These are phyloP conservation scores for Carex cristatella DNA, from an alignment of 176 grass and related monocot species.

Conservation along the genomic window DNA sequence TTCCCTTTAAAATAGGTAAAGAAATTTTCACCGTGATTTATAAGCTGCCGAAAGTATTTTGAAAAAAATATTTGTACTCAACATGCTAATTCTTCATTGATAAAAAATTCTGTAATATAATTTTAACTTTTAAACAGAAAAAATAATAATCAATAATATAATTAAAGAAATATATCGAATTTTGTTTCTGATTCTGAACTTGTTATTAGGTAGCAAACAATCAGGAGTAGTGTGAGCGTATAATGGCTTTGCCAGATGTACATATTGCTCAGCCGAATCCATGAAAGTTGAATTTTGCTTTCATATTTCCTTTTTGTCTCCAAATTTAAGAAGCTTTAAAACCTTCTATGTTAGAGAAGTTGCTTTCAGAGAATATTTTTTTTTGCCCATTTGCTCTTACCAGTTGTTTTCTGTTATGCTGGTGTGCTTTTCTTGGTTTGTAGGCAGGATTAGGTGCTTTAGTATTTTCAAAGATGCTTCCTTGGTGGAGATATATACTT, in stretches of 20 bases:
- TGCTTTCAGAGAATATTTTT: slow-evolving; percentile 10
- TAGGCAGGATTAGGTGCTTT: neutral
- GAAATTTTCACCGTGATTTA: too few species aligned
- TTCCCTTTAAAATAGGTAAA: too few species aligned
- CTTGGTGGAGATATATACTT: neutral
- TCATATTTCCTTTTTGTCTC: neutral
- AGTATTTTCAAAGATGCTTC: slow-evolving; percentile 10
- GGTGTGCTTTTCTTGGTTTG: neutral
- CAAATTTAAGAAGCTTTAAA: neutral
- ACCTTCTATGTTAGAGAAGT: neutral
- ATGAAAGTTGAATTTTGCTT: slow-evolving; percentile 7
- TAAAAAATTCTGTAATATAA: too few species aligned
- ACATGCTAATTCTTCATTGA: too few species aligned
- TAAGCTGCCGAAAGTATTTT: too few species aligned
- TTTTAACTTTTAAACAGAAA: too few species aligned
- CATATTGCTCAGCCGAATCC: slow-evolving; percentile 3
- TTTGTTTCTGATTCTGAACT: neutral
- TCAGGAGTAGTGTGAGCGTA: neutral
- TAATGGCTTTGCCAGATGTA: neutral
- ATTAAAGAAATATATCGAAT: neutral
- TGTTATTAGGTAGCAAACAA: neutral
- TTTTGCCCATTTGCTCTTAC: slow-evolving; percentile 3
- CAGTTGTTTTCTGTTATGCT: neutral
- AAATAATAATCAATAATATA: too few species aligned
- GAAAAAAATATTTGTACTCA: too few species aligned